phyloP scores from a whole-genome alignment of 305 asterid genomes.

The Solanum hybrid region DNA sequence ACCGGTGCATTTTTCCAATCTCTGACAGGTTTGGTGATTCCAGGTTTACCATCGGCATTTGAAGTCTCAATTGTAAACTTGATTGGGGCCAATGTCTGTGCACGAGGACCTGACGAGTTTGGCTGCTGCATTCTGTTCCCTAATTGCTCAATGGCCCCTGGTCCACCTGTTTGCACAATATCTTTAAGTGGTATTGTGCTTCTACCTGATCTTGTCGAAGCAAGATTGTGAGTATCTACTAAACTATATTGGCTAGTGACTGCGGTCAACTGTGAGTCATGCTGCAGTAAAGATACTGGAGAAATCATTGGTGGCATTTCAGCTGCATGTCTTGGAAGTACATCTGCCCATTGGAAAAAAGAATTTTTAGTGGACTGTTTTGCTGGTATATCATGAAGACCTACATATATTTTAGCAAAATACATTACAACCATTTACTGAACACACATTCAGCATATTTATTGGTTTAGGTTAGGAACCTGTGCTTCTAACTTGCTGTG shows the following conservation, averaged over 20 bases:
- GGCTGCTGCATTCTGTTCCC: slow-evolving; percentile 19
- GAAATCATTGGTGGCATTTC: slow-evolving; percentile 21
- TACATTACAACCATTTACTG: neutral
- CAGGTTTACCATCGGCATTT: slow-evolving; percentile 19
- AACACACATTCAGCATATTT: neutral
- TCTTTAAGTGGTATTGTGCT: slow-evolving; percentile 15
- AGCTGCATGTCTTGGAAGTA: slow-evolving; percentile 23
- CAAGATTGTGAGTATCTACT: slow-evolving; percentile 17
- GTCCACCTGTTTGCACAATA: slow-evolving; percentile 18
- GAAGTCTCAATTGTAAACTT: slow-evolving; percentile 26
- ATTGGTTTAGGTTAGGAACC: slow-evolving; percentile 24
- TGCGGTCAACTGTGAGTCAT: slow-evolving; percentile 22
- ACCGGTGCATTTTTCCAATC: slow-evolving; percentile 24
- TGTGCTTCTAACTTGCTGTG: slow-evolving; percentile 31
- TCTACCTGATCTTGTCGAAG: slow-evolving; percentile 28
- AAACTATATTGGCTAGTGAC: slow-evolving; percentile 21
- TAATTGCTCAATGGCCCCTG: slow-evolving; percentile 28
- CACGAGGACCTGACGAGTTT: slow-evolving; percentile 24
- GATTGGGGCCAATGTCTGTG: slow-evolving; percentile 23
- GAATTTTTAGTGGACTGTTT: slow-evolving; percentile 25
- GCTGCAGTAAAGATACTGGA: slow-evolving; percentile 16
- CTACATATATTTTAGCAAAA: slow-evolving; percentile 21
- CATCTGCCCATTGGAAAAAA: slow-evolving; percentile 32
- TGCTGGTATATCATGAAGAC: slow-evolving; percentile 26
- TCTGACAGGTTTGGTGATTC: slow-evolving; percentile 21